These are phyloP conservation scores for Chlamydomonas reinhardtii DNA, from an alignment of 163 green algal genomes.

Conservation along the genomic window DNA sequence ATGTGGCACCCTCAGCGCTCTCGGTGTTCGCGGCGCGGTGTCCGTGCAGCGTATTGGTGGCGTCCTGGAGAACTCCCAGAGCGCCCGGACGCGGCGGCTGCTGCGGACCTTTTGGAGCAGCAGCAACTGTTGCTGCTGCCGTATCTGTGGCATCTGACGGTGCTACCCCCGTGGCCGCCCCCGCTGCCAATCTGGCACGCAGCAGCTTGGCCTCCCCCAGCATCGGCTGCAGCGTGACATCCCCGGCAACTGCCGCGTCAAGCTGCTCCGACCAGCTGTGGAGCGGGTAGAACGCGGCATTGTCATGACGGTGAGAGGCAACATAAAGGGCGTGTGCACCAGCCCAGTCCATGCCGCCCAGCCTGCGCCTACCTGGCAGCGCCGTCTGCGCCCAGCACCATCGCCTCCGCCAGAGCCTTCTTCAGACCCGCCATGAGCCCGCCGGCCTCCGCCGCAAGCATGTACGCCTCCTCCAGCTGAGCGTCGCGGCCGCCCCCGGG, in stretches of 20 bases:
- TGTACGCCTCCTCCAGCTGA: slow-evolving; percentile 11
- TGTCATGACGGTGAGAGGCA: too few relatives aligned
- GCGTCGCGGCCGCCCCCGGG: neutral
- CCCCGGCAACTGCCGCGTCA: too few relatives aligned
- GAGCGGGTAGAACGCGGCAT: too few relatives aligned
- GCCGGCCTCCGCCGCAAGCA: neutral
- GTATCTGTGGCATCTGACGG: neutral
- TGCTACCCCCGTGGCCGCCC: too few relatives aligned
- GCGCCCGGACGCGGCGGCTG: too few relatives aligned
- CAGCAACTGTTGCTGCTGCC: neutral
- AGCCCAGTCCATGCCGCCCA: neutral
- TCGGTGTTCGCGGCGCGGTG: too few relatives aligned
- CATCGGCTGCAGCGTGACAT: neutral
- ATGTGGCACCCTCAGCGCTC: neutral
- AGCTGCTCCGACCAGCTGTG: too few relatives aligned
- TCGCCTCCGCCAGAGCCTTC: neutral
- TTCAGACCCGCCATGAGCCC: neutral
- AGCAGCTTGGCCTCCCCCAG: neutral
- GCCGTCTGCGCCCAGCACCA: too few relatives aligned
- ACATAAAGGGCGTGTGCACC: too few relatives aligned
- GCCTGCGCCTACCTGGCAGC: neutral
- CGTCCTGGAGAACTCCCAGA: neutral
- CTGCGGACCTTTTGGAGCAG: neutral
- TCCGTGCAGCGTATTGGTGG: neutral
- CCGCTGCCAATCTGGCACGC: neutral